Evolutionary conservation across 2,329 filamentous ascomycete species (phyloP).

Genomic region (Penicillium brasilianum): DNA sequence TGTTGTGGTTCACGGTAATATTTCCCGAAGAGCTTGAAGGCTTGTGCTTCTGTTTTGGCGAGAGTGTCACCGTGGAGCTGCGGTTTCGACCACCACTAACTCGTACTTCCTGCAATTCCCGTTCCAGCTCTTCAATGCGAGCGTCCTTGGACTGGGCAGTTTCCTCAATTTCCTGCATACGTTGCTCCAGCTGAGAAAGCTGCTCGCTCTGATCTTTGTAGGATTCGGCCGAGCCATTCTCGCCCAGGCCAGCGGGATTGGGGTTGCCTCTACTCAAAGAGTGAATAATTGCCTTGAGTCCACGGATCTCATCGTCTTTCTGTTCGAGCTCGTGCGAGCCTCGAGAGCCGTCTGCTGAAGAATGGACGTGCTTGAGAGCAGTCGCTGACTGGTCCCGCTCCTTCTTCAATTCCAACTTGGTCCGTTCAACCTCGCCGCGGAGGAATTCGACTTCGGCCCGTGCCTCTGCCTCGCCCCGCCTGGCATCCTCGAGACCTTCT

Average conservation of each 20-base stretch:
- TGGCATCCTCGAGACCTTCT: slow-evolving; percentile 92
- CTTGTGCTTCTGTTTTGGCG: slow-evolving; percentile 43
- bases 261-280: slow-evolving; percentile 74
- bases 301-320: slow-evolving; percentile 95
- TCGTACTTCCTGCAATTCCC: slow-evolving; percentile 65
- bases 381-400: slow-evolving; percentile 82
- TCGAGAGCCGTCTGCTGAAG: slow-evolving; percentile 48
- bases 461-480: slow-evolving; percentile 92
- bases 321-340: slow-evolving; percentile 80
- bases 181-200: slow-evolving; percentile 72
- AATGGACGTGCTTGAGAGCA: slow-evolving; percentile 59
- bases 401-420: slow-evolving; percentile 81
- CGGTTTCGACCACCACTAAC: slow-evolving; percentile 35
- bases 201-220: slow-evolving; percentile 59
- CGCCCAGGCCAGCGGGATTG: slow-evolving; percentile 34
- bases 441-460: slow-evolving; percentile 95
- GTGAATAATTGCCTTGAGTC: slow-evolving; percentile 96
- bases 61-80: slow-evolving; percentile 44
- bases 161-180: slow-evolving; percentile 76
- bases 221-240: slow-evolving; percentile 33
- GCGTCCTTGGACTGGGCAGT: slow-evolving; percentile 72
- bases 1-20: slow-evolving; percentile 28
- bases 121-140: slow-evolving; percentile 84
- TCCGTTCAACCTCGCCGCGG: slow-evolving; percentile 90
- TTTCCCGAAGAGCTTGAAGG: slow-evolving; percentile 36